phyloP scores from a whole-genome alignment of 495 filamentous ascomycete genomes.

The Evansstolkia leycettana region DNA sequence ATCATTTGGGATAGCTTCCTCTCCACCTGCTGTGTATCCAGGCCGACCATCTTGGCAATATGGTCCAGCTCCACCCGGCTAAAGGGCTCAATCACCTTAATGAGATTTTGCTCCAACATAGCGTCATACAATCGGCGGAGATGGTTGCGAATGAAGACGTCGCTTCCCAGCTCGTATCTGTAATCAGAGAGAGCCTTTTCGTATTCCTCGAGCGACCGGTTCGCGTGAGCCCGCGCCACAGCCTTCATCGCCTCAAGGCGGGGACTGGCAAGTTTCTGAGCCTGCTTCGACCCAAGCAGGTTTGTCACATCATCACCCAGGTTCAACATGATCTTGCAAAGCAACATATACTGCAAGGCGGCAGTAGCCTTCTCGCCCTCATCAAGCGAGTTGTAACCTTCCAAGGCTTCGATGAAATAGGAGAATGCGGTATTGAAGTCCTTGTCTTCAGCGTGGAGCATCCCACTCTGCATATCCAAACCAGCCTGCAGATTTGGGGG shows the following conservation, averaged over 20 bases:
- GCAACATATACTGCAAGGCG: slow-evolving; percentile 96
- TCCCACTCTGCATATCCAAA: slow-evolving; percentile 97
- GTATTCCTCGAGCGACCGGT: slow-evolving; percentile 91
- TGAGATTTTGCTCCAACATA: slow-evolving; percentile 96
- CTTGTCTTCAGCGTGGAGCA: slow-evolving; percentile 95
- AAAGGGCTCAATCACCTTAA: slow-evolving; percentile 99
- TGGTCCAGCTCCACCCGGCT: slow-evolving; percentile 93
- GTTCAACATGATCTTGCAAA: slow-evolving; percentile 99
- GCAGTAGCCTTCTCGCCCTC: slow-evolving; percentile 74
- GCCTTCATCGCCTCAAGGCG: slow-evolving; percentile 98
- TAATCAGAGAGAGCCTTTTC: slow-evolving; percentile 82
- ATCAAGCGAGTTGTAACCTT: slow-evolving; percentile 91
- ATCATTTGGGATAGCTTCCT: slow-evolving; percentile 98
- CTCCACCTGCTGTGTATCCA: slow-evolving; percentile 95
- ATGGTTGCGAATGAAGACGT: slow-evolving; percentile 91
- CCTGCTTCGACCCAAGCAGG: slow-evolving; percentile 87
- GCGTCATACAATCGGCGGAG: slow-evolving; percentile 89
- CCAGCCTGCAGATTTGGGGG: slow-evolving; percentile 90
- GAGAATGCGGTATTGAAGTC: slow-evolving; percentile 98
- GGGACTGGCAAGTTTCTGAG: slow-evolving; percentile 86
- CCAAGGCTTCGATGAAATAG: slow-evolving; percentile 97
- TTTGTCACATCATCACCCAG: slow-evolving; percentile 87
- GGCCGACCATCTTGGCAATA: slow-evolving; percentile 90
- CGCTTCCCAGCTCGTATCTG: slow-evolving; percentile 80
- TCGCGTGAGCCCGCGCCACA: slow-evolving; percentile 85